These are phyloP conservation scores for Dendrobium catenatum DNA, from an alignment of 106 monocot genomes.

Conservation along the genomic window DNA sequence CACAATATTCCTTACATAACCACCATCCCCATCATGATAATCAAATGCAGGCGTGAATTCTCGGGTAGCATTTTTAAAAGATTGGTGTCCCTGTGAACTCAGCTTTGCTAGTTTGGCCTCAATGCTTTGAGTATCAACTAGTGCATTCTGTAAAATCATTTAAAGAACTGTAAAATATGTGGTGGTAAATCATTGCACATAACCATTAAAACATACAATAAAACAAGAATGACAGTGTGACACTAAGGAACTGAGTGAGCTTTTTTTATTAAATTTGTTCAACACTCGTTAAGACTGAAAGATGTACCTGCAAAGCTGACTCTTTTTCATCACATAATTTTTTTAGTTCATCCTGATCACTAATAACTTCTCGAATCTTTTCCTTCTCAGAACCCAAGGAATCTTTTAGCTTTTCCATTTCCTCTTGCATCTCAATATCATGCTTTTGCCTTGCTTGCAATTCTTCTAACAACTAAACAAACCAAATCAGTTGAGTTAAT, in stretches of 20 bases:
- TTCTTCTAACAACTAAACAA: constrained; percentile 65
- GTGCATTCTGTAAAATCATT: constrained; percentile 33
- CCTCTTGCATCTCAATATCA: constrained; percentile 64
- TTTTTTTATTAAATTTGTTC: not conserved
- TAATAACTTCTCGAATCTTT: constrained; percentile 32
- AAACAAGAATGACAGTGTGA: not conserved
- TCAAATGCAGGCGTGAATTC: constrained; percentile 1
- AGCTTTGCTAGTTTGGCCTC: constrained; percentile 36
- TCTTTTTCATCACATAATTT: constrained; percentile 64
- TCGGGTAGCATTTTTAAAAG: not conserved
- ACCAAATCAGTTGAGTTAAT: not conserved
- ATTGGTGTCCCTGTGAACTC: constrained; percentile 17
- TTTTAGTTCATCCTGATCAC: constrained; percentile 52
- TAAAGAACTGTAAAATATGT: not conserved
- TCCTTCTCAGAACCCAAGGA: constrained; percentile 54
- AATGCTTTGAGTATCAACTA: constrained; percentile 46
- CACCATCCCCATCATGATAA: constrained; percentile 16
- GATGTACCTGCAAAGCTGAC: constrained; percentile 67
- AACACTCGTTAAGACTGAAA: not conserved
- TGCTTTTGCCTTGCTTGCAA: constrained; percentile 54
- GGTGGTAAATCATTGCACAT: not conserved
- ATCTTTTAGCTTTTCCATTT: constrained; percentile 63
- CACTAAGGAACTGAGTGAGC: not conserved
- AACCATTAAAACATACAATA: not conserved
- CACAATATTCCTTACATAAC: constrained; percentile 10